Base-by-base conservation (phyloP, 306 rosid genomes). In the Casuarina cunninghamiana region DNA sequence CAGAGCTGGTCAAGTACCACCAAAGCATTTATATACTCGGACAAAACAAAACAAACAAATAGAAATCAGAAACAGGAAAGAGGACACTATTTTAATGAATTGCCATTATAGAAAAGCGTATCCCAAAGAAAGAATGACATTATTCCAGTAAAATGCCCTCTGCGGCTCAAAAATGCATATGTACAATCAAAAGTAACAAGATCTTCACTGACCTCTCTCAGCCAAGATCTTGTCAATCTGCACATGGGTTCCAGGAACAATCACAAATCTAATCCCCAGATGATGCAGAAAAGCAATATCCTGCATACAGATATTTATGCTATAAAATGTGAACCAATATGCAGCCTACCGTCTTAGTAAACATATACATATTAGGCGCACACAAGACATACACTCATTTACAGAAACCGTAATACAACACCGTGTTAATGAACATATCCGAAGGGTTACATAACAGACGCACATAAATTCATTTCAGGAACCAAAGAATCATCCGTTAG, bases 281-380 rank as follows among this genome's bases (percentile, higher is more conserved):
- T 93, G 97, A 88, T 95, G 94, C 75, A 95, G 99, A 75, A 91
- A 90, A 75, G 99, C 99, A 80, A 95, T 93, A 77, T 95, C 99
- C 99, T 95, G 97, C 84, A 83, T 1, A 53, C 71, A 84, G 5
- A 81, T 46, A 62, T 54, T 66, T 66, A n/a, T 4, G 32, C 71
- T 1, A 42, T 42, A 66, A 66, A 39, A 53, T 32, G 49, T 8
- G 44, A 74, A 54, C 49, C 9, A 17, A 48, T 37, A 46, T 37
- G 57, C 13, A 39, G 32, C 75, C 17, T 16, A n/a, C 61, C 13
- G 10, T 21, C 55, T 16, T 6, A 67, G 37, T 8, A 19, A 67
- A 21, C 41, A 44, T 0, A 71, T 26, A 58, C 15, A 58, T 58
- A 58, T 21, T 58, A 58, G 65, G 37, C 5, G 6, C 32, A 21